Base-by-base conservation (phyloP, 441 rosid species). In the Dalechampia spathulata region DNA sequence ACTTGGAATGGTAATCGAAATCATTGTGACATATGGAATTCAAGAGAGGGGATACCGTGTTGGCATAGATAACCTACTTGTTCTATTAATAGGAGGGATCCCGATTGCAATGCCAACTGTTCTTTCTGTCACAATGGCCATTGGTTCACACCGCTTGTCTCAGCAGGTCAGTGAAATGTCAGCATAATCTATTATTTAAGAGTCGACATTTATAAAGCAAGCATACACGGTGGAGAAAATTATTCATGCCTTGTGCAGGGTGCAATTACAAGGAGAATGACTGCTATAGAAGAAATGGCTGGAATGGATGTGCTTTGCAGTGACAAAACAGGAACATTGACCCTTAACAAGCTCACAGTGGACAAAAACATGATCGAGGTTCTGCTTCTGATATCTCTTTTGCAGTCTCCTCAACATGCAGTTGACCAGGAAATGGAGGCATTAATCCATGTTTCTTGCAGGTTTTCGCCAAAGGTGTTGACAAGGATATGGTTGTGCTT, bases 231-330 rank as follows among this genome's bases (percentile, higher is more conserved):
- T 30, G 8, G 34, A 8, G 4, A 30, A 4, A 30, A 30, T 30
- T 30, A 30, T 30, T 30, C 39, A 11, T 53, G 30, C 13, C 67
- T 62, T 26, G 59, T n/a, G 56, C 68, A 92, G 76, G 98, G 98
- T 49, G 99, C 99, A 56, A 92, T 89, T 64, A 92, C 99, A 11
- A 92, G 89, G 76, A 72, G 99, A 28, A 92, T 89, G 97, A 92
- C 97, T 7, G 97, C 99, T 41, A 92, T 92, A 20, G 99, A 92
- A 60, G 99, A 92, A 71, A 78, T 87, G 98, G 98, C 98, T 9
- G 98, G 98, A 50, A 90, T 90, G 98, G 98, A 90, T 68, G 94
- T 90, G 39, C 86, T 92, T 11, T 92, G 99, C 74, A 89, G 99
- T 32, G 97, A 92, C 40, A 92, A 92, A 65, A 92, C 99, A 1